Percentiles rank a stretch among this genome's conserved stretches.
Evolutionary conservation across 192 early-diverging fungal genomes (phyloP).

Genomic region (Phycomyces blakesleeanus): DNA sequence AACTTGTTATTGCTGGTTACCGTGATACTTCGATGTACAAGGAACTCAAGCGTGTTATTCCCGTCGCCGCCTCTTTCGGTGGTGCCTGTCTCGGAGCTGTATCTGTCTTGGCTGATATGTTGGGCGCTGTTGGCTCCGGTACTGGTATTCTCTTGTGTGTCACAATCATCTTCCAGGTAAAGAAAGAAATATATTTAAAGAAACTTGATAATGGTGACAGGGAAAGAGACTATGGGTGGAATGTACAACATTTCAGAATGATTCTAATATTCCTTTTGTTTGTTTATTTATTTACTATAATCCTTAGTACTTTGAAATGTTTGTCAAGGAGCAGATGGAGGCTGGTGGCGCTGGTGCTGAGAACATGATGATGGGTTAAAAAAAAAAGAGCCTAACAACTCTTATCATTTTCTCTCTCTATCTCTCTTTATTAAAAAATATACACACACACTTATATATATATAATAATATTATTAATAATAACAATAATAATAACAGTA

Average conservation of each 20-base stretch:
- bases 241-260: too few relatives aligned
- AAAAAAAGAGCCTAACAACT: too few relatives aligned
- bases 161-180: slow-evolving; percentile 91
- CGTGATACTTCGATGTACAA: slow-evolving; percentile 98
- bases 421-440: too few relatives aligned
- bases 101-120: slow-evolving; percentile 93
- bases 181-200: background rate
- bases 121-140: slow-evolving; percentile 98
- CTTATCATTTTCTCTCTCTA: too few relatives aligned
- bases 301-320: slow-evolving; percentile 96
- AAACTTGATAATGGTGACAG: too few relatives aligned
- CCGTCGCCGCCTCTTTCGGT: slow-evolving; percentile 95
- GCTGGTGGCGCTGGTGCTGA: background rate
- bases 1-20: slow-evolving; percentile 90
- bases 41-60: slow-evolving; percentile 98
- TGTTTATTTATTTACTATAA: too few relatives aligned
- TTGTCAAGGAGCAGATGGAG: slow-evolving; percentile 89
- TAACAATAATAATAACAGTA: too few relatives aligned
- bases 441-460: too few relatives aligned
- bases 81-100: slow-evolving; percentile 95
- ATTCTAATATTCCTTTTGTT: background rate
- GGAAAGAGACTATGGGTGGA: background rate
- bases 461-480: too few relatives aligned
- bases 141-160: slow-evolving; percentile 98
- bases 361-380: slow-evolving; percentile 1